Conservation (phyloP, 805 yeast species). For the Yarrowia yakushimensis region DNA sequence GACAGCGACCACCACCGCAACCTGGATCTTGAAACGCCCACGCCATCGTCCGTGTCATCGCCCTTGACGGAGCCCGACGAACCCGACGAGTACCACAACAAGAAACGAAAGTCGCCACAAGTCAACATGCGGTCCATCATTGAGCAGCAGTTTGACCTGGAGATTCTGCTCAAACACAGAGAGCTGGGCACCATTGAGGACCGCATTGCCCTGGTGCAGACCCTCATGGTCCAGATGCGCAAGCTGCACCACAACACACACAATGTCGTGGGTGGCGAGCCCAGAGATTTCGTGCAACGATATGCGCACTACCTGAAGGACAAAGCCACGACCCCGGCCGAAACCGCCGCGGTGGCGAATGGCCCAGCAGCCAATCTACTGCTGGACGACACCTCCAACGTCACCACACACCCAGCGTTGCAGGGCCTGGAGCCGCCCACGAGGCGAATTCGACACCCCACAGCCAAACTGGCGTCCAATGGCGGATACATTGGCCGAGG, state of each 20-base stretch:
- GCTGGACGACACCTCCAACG: neutral
- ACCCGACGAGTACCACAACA: conserved; percentile 11
- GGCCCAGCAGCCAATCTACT: neutral
- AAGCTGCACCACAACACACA: conserved; percentile 27
- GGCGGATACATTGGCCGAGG: conserved; percentile 18
- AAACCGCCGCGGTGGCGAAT: neutral
- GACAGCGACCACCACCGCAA: conserved; percentile 14
- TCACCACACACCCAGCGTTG: neutral
- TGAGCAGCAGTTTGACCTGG: conserved; percentile 38
- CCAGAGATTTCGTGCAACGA: conserved; percentile 30
- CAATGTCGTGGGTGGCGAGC: conserved; percentile 26
- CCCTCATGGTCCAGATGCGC: conserved; percentile 38
- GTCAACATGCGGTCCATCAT: conserved; percentile 26
- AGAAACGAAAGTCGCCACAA: conserved; percentile 5
- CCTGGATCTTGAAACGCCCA: conserved; percentile 20
- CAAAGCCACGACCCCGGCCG: neutral
- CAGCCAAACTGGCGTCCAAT: conserved; percentile 22
- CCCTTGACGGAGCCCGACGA: conserved; percentile 20
- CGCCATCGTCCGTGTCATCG: conserved; percentile 5
- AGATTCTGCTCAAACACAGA: conserved; percentile 39
- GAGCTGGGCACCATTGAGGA: conserved; percentile 38
- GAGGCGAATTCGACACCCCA: conserved; percentile 13
- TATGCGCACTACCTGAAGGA: conserved; percentile 33
- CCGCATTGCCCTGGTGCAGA: conserved; percentile 38
- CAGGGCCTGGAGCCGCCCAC: neutral